Evolutionary conservation across 768 basidiomycete genomes (phyloP).

Genomic region (Russula olivacea): DNA sequence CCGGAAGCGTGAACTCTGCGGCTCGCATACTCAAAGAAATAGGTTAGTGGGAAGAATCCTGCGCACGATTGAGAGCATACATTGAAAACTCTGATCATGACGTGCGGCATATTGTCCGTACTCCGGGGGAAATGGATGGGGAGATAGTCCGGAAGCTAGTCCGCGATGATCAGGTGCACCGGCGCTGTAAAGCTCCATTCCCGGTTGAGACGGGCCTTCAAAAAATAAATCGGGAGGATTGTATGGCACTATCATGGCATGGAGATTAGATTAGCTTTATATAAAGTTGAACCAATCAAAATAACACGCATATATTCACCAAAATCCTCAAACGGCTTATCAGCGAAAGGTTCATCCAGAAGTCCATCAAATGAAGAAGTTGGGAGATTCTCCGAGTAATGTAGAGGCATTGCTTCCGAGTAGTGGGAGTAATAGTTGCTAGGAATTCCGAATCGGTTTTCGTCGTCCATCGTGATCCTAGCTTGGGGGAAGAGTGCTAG

Average conservation of each 20-base stretch:
- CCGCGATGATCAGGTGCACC: background rate
- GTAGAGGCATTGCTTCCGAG: background rate
- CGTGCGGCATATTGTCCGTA: background rate
- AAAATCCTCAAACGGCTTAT: background rate
- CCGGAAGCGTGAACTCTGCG: background rate
- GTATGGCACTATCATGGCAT: background rate
- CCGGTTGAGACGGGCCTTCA: background rate
- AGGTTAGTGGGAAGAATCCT: background rate
- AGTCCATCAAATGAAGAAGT: conserved; percentile 3
- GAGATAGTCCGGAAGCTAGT: background rate
- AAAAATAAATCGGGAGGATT: background rate
- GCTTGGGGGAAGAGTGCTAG: background rate
- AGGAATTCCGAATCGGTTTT: conserved; percentile 10
- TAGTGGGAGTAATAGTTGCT: background rate
- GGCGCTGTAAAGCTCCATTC: background rate
- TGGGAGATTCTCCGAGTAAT: background rate
- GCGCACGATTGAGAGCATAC: background rate
- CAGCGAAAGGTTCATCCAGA: background rate
- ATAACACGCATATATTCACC: conserved; percentile 15
- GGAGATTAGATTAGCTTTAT: background rate
- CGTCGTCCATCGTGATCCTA: conserved; percentile 13
- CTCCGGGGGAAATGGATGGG: background rate
- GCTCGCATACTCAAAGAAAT: background rate
- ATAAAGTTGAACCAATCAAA: background rate
- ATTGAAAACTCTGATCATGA: background rate